Percentiles rank a stretch among this genome's conserved stretches.
phyloP scores from a whole-genome alignment of 306 rosid species.

The Vicia villosa region DNA sequence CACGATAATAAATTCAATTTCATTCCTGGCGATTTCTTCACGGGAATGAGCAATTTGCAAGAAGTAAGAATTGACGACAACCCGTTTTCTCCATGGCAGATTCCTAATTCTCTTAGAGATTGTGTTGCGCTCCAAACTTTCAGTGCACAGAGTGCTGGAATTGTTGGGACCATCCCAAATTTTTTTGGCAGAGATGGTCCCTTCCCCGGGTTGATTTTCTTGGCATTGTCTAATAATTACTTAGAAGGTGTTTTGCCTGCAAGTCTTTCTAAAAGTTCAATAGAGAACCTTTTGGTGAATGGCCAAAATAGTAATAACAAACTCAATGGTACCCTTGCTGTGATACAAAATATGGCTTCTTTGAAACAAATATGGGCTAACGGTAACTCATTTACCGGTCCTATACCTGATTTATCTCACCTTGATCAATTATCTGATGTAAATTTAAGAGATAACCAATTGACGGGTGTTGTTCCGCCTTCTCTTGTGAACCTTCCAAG shows the following conservation, averaged over 20 bases:
- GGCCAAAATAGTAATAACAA: conserved; percentile 51
- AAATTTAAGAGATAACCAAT: conserved; percentile 64
- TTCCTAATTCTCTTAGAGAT: conserved; percentile 49
- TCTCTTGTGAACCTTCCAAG: conserved; percentile 50
- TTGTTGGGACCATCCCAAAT: conserved; percentile 61
- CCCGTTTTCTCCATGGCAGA: conserved; percentile 55
- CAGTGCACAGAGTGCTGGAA: conserved; percentile 43
- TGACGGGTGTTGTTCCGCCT: conserved; percentile 78
- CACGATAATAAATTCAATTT: conserved; percentile 54
- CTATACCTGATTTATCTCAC: conserved; percentile 66
- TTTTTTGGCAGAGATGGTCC: conserved; percentile 45
- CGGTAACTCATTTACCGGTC: conserved; percentile 68
- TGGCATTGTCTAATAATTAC: conserved; percentile 54
- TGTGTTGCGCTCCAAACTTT: conserved; percentile 45
- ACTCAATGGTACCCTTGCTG: conserved; percentile 68
- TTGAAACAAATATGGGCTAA: conserved; percentile 59
- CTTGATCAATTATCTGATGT: conserved; percentile 35
- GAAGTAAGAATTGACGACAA: conserved; percentile 48
- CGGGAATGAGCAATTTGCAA: conserved; percentile 40
- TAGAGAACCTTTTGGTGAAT: conserved; percentile 62
- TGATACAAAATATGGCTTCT: conserved; percentile 59
- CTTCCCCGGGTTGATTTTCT: conserved; percentile 46
- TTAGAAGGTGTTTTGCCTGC: conserved; percentile 67
- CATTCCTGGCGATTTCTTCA: conserved; percentile 63
- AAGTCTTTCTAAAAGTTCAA: conserved; percentile 45